Conservation (phyloP, 495 filamentous ascomycete genomes). For the Podospora australis region DNA sequence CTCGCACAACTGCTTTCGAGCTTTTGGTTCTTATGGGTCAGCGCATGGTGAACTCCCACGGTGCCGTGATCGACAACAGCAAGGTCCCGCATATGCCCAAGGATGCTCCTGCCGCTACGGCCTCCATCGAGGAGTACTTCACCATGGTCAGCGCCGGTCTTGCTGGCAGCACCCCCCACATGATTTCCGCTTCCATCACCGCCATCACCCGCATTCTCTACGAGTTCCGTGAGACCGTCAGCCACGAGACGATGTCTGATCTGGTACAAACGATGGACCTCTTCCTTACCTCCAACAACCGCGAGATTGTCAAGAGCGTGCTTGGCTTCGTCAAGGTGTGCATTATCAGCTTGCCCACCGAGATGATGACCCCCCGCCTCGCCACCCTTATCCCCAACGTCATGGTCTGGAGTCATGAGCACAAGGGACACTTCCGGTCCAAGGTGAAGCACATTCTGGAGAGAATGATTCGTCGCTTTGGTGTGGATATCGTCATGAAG, state of each 20-base stretch:
- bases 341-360: conserved; percentile 72
- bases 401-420: conserved; percentile 94
- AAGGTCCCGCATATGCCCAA: conserved; percentile 78
- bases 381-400: conserved; percentile 73
- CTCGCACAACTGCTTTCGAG: conserved; percentile 81
- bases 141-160: conserved; percentile 97
- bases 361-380: conserved; percentile 67
- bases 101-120: conserved; percentile 66
- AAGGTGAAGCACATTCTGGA: conserved; percentile 98
- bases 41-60: conserved; percentile 59
- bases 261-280: conserved; percentile 88
- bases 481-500: conserved; percentile 66
- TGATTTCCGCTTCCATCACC: conserved; percentile 90
- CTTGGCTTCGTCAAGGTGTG: conserved; percentile 96
- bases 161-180: conserved; percentile 84
- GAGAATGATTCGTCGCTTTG: conserved; percentile 84
- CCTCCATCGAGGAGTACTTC: conserved; percentile 89
- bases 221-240: conserved; percentile 65
- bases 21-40: conserved; percentile 83
- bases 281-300: conserved; percentile 89
- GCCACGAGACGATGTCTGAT: conserved; percentile 53
- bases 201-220: conserved; percentile 87
- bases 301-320: conserved; percentile 88
- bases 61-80: conserved; percentile 72
- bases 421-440: conserved; percentile 88